Evolutionary conservation across 495 filamentous ascomycete species (phyloP).

Genomic region (Aspergillus mulundensis): DNA sequence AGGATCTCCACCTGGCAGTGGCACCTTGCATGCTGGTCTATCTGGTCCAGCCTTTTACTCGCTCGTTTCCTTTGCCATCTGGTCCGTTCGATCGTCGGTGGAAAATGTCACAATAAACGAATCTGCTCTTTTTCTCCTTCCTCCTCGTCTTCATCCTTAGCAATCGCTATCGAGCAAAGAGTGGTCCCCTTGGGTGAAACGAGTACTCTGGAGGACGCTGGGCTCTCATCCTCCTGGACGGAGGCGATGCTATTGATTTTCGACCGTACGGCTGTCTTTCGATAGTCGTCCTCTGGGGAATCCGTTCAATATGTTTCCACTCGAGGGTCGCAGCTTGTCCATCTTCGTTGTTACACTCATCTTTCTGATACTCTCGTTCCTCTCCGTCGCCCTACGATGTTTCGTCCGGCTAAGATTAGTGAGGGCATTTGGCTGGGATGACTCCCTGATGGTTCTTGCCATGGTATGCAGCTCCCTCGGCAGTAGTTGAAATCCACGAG

Average conservation of each 20-base stretch:
- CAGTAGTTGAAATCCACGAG: neutral
- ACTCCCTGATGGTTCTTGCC: constrained; percentile 38
- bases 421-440: constrained; percentile 44
- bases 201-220: neutral
- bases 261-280: neutral
- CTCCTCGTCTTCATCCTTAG: neutral
- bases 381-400: constrained; percentile 37
- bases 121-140: neutral
- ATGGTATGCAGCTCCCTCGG: constrained; percentile 28
- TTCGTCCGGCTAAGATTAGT: constrained; percentile 39
- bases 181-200: neutral
- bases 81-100: neutral
- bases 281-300: neutral
- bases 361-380: constrained; percentile 36
- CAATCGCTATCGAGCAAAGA: neutral
- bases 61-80: neutral
- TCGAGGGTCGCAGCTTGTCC: constrained; percentile 34
- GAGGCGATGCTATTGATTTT: neutral
- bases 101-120: neutral
- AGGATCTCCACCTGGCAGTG: constrained; percentile 6
- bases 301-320: constrained; percentile 27
- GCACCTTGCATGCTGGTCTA: neutral
- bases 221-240: neutral
- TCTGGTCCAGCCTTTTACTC: neutral
- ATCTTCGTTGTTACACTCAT: constrained; percentile 40